Evolutionary conservation across 345 rosid species (phyloP), one percentile per base, ranked within the genome.

Genomic region (Noccaea bulbosa): DNA sequence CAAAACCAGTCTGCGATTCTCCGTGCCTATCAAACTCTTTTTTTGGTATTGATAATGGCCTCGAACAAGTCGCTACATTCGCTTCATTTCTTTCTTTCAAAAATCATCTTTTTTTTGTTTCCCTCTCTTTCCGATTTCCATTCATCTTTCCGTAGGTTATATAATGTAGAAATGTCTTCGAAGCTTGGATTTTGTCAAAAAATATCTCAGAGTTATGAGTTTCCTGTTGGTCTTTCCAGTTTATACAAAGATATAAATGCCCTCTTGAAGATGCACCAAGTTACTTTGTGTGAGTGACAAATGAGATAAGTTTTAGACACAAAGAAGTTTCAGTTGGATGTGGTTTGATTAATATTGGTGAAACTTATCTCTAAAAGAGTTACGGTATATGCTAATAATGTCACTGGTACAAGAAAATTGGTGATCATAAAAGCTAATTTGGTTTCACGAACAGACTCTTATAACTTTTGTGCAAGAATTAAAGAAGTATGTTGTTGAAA

Each of bases 31-130:
- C 88, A 85, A 70, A 75, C 75, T 27, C 75, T 27, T 8, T 22
- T 16, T 66, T 72, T 70, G 8, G 49, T 83, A 62, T 82, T 85
- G 88, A 82, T 73, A 46, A 80, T 53, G 92, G 92, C 89, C 89
- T 85, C 88, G 88, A 87, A 87, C 92, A 85, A 82, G 80, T 83
- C 83, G 89, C 88, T 49, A 87, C 65, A 61, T 43, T 10, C 1
- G 1, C 11, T 30, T 56, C 30, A 37, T 16, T 16, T 22, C 15
- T 6, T 24, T 24, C 7, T 60, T 40, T 6, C 30, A 11, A 14
- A 47, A 2, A 17, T 7, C 10, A 1, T 16, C 4, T 2, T 1
- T 22, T 49, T 24, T 17, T n/a, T n/a, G n/a, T n/a, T 0, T 5
- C 1, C 5, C 1, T 59, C 39, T 40, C 6, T 4, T 11, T 20